Evolutionary conservation across 371 early-diverging fungal species (phyloP), one percentile per base, ranked within the genome.

Genomic region (Rhizopus sp.): DNA sequence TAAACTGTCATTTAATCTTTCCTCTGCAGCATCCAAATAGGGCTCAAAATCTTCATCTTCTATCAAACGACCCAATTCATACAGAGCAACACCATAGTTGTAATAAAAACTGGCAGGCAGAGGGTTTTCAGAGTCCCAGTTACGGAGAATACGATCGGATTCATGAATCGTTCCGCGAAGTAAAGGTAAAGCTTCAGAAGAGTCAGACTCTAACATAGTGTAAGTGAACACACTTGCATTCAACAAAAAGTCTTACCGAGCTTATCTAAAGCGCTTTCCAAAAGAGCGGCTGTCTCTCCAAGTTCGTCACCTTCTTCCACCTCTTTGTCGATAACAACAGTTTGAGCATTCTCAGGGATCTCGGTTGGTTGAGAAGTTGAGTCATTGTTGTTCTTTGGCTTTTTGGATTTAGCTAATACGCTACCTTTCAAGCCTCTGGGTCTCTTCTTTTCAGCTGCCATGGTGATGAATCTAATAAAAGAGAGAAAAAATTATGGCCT

Each of bases 151-250:
- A 42, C 85, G 70, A 51, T 85, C 85, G 10, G 81, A 83, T 53
- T 85, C 85, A 54, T 85, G 83, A 55, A 85, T 75, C 0, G 83
- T 81, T 13, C 85, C 85, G 30, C 85, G 81, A 44, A 85, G 52
- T 7, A 80, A 56, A 40, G 75, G 55, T 23, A 75, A 61, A 32
- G 77, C 75, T 40, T 53, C 71, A 12, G 50, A 39, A 29, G 70
- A 64, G 46, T 69, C 64, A 3, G 41, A 52, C 15, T 70, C 76
- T 72, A 48, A 29, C 6, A 37, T 13, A 37, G 38, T 10, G 38
- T 37, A 10, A 23, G 23, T 23, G 1, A 54, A 12, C 9, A 6
- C 31, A 12, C 17, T 6, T 46, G 7, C 31, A 31, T 16, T 16
- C 10, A 39, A 33, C 8, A 13, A 35, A 29, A 34, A 13, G 7